A percentile compares a stretch with the other conserved stretches of the same genome.
phyloP scores from a whole-genome alignment of 331 rosid genomes.

The Malus hybrid region DNA sequence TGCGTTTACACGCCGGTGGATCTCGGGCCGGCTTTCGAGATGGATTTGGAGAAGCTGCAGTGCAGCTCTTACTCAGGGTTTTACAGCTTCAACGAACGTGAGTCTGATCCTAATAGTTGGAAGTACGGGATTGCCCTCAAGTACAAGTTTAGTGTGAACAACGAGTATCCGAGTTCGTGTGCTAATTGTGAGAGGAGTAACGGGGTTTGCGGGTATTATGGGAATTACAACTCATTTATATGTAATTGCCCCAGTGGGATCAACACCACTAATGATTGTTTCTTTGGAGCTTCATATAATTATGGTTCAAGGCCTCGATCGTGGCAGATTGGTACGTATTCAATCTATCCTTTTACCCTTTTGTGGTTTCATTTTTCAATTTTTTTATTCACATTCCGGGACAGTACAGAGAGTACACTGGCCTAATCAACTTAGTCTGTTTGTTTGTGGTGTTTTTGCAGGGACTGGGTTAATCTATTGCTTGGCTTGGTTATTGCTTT shows the following conservation, averaged over 20 bases:
- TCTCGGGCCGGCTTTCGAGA: conserved; percentile 71
- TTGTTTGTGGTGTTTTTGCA: conserved; percentile 13
- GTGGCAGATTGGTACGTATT: conserved; percentile 31
- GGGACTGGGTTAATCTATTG: conserved; percentile 39
- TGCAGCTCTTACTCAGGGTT: conserved; percentile 75
- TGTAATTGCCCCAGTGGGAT: conserved; percentile 84
- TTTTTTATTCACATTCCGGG: not conserved
- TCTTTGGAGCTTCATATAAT: conserved; percentile 40
- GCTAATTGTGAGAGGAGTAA: conserved; percentile 55
- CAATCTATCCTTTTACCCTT: too few relatives aligned
- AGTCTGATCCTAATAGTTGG: conserved; percentile 71
- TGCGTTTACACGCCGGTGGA: conserved; percentile 81
- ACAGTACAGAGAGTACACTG: too few relatives aligned
- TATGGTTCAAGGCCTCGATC: conserved; percentile 29
- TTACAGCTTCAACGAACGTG: conserved; percentile 57
- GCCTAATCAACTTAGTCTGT: too few relatives aligned
- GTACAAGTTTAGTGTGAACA: conserved; percentile 67
- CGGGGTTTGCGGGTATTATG: conserved; percentile 65
- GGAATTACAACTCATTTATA: conserved; percentile 39
- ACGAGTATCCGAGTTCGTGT: conserved; percentile 66
- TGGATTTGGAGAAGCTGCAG: conserved; percentile 73
- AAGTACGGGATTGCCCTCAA: conserved; percentile 74
- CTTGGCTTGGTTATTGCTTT: conserved; percentile 33
- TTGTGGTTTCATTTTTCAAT: not conserved
- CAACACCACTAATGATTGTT: conserved; percentile 64